These are phyloP conservation scores for Fistulifera pelliculosa DNA, from an alignment of 108 stramenopile genomes.

Conservation along the genomic window DNA sequence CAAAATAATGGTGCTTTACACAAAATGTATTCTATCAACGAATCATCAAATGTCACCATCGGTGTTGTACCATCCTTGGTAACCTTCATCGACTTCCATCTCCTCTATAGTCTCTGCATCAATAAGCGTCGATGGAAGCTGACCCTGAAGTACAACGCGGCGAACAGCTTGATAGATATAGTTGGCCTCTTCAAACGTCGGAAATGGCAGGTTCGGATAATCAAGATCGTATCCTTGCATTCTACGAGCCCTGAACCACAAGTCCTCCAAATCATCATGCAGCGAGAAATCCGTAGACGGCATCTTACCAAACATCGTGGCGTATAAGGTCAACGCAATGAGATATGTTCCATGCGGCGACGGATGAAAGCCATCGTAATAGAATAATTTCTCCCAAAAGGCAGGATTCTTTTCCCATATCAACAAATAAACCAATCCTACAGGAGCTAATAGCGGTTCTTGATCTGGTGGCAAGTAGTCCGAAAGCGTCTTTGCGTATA, in stretches of 20 bases:
- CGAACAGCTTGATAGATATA: constrained; percentile 30
- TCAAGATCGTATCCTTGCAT: constrained; percentile 12
- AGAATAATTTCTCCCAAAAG: constrained; percentile 33
- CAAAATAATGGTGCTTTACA: no score
- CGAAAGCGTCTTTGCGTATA: constrained; percentile 24
- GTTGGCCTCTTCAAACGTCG: constrained; percentile 24
- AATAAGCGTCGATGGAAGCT: constrained; percentile 12
- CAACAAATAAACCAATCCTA: constrained; percentile 35
- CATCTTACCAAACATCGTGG: constrained; percentile 28
- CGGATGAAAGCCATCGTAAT: constrained; percentile 35
- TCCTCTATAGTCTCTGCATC: not conserved
- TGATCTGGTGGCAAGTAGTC: constrained; percentile 13
- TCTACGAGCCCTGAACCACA: constrained; percentile 23
- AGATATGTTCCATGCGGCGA: constrained; percentile 33
- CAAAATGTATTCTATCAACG: no score
- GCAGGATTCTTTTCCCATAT: constrained; percentile 28
- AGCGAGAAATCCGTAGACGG: constrained; percentile 12
- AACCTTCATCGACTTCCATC: not conserved
- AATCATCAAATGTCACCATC: not conserved
- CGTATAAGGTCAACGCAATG: constrained; percentile 27
- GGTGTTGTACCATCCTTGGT: not conserved
- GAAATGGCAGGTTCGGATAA: constrained; percentile 10
- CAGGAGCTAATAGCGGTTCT: constrained; percentile 35
- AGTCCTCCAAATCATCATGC: constrained; percentile 10
- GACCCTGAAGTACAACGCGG: constrained; percentile 21